Evolutionary conservation across 768 basidiomycete species (phyloP), one percentile per base, ranked within the genome.

Genomic region (Leccinum uliginosum): DNA sequence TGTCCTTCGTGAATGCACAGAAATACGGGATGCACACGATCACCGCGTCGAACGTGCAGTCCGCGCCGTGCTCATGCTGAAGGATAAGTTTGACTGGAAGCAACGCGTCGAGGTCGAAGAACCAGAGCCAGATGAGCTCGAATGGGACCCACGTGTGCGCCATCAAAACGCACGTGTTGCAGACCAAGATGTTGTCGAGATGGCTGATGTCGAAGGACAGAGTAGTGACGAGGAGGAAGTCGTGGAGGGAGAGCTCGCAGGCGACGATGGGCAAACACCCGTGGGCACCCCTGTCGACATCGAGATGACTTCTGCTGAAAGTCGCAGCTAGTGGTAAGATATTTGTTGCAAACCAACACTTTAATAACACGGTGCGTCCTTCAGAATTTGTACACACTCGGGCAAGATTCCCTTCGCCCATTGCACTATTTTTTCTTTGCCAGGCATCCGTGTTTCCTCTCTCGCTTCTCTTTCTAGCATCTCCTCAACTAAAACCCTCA

Each of bases 41-140:
- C 76, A 74, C 47, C 80, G 89, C 6, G 86, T 87, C 3, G 89
- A 91, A 57, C 78, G 91, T 11, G 91, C 90, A 0, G 79, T 87
- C n/a, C 77, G 85, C 44, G 91, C 91, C 0, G 90, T 93, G 10
- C 78, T 77, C 38, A 85, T 93, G 81, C 74, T 93, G 8, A 74
- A 80, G 56, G 91, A 93, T 55, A 87, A 83, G 69, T 92, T 86
- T 67, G 89, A 92, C 48, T 91, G 89, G 87, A 85, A 85, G 67
- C 82, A 84, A 61, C 78, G 91, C n/a, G 86, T 92, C 21, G 84
- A 83, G 58, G 89, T 91, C 12, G 85, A 86, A 64, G 82, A 83
- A 14, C 89, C 88, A 60, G 89, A 91, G 68, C 87, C 87, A 3
- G 87, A 90, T 62, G 89, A 90, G 59, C 71, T 88, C 35, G 83